These are phyloP conservation scores for Tieghemiomyces parasiticus DNA, from an alignment of 192 early-diverging fungal species.

Conservation along the genomic window DNA sequence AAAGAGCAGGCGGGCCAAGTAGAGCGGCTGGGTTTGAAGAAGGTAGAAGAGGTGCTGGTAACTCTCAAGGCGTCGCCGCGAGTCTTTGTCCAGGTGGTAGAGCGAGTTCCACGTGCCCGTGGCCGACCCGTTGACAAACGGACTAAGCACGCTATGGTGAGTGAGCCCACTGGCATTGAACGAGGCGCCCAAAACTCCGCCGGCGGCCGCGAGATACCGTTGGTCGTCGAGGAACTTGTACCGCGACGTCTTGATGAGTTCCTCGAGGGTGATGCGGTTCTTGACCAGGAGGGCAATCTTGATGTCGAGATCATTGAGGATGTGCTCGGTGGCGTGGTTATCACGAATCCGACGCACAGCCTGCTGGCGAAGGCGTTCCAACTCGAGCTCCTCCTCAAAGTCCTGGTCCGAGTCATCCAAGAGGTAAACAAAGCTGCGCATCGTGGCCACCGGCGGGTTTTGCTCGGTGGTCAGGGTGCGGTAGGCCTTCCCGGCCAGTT, in stretches of 20 bases:
- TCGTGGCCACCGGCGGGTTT: conserved; percentile 66
- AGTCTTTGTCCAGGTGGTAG: conserved; percentile 75
- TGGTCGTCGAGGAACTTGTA: conserved; percentile 9
- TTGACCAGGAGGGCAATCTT: conserved; percentile 94
- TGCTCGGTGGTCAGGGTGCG: conserved; percentile 49
- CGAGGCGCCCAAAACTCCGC: background rate
- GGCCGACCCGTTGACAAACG: conserved; percentile 20
- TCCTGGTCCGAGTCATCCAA: conserved; percentile 84
- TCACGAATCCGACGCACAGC: conserved; percentile 83
- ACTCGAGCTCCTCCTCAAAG: conserved; percentile 81
- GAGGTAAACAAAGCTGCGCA: conserved; percentile 69
- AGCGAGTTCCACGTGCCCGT: conserved; percentile 43
- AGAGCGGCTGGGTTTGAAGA: conserved; percentile 89
- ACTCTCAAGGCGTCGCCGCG: conserved; percentile 48
- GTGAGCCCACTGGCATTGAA: background rate
- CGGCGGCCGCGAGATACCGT: background rate
- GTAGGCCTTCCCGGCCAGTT: conserved; percentile 50
- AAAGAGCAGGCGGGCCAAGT: conserved; percentile 79
- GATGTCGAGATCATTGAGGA: conserved; percentile 80
- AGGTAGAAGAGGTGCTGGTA: conserved; percentile 96
- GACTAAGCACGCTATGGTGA: background rate
- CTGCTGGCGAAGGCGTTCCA: conserved; percentile 71
- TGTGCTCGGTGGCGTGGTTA: conserved; percentile 60
- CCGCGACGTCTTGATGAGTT: conserved; percentile 18
- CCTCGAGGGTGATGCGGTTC: conserved; percentile 91